Evolutionary conservation across 495 filamentous ascomycete genomes (phyloP).

Genomic region (Beverwykella pulmonaria): DNA sequence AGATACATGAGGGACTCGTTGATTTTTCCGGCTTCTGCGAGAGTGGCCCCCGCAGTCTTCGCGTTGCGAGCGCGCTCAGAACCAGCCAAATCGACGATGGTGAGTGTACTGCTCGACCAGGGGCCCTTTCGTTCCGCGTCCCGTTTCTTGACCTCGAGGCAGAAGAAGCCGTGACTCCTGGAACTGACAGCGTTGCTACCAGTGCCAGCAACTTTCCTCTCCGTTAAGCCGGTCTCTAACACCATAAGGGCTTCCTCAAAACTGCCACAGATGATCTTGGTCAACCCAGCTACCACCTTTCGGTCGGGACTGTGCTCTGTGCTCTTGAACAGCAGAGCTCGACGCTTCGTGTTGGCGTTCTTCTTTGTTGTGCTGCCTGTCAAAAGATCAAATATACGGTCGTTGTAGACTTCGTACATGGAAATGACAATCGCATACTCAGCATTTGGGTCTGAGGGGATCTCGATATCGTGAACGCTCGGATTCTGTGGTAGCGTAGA

Average conservation of each 20-base stretch:
- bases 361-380: slow-evolving; percentile 54
- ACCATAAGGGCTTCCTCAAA: slow-evolving; percentile 88
- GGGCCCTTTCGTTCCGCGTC: slow-evolving; percentile 56
- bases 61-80: slow-evolving; percentile 92
- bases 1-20: slow-evolving; percentile 98
- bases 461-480: slow-evolving; percentile 66
- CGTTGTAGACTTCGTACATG: slow-evolving; percentile 99
- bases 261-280: slow-evolving; percentile 84
- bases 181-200: slow-evolving; percentile 86
- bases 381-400: slow-evolving; percentile 93
- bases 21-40: slow-evolving; percentile 95
- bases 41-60: slow-evolving; percentile 87
- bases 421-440: slow-evolving; percentile 90
- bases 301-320: slow-evolving; percentile 82
- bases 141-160: slow-evolving; percentile 88
- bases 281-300: slow-evolving; percentile 88
- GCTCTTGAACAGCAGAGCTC: slow-evolving; percentile 81
- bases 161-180: slow-evolving; percentile 95
- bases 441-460: slow-evolving; percentile 68
- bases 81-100: slow-evolving; percentile 87
- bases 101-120: slow-evolving; percentile 82
- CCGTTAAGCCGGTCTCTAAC: slow-evolving; percentile 84
- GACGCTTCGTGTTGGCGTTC: slow-evolving; percentile 59
- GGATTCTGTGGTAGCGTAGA: slow-evolving; percentile 71
- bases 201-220: slow-evolving; percentile 86